phyloP scores from a whole-genome alignment of 2,329 filamentous ascomycete species.

The Ceratocystis albifundus region DNA sequence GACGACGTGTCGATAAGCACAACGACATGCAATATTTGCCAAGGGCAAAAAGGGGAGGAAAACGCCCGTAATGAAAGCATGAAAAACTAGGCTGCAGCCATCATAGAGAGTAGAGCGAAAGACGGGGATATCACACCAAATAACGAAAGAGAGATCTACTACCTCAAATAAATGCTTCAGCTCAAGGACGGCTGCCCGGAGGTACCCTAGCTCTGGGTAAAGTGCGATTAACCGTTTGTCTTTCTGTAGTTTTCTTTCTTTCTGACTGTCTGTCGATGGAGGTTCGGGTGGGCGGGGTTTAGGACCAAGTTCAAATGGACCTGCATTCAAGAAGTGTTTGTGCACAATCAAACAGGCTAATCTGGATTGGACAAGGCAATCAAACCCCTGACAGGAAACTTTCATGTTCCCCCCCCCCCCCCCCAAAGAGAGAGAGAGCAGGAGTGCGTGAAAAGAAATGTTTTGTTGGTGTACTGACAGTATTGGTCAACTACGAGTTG shows the following conservation, averaged over 20 bases:
- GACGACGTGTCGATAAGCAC: background rate
- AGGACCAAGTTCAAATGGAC: background rate
- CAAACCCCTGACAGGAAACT: background rate
- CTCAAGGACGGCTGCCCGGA: background rate
- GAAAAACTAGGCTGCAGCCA: background rate
- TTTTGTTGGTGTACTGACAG: background rate
- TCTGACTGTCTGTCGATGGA: background rate
- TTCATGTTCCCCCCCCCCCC: background rate
- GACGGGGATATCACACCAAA: background rate
- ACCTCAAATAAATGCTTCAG: background rate
- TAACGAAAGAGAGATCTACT: constrained; percentile 11
- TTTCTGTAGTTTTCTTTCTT: background rate
- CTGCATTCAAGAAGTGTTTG: background rate
- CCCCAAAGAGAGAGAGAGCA: background rate
- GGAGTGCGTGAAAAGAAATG: background rate
- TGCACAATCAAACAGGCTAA: background rate
- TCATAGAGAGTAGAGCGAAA: background rate
- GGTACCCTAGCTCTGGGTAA: background rate
- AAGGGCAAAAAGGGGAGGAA: background rate
- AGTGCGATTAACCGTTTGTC: background rate
- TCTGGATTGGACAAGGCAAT: background rate
- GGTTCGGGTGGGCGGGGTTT: background rate
- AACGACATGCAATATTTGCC: background rate
- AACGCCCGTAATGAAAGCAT: background rate
- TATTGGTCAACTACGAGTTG: background rate